These are phyloP conservation scores for Lodderomyces beijingensis DNA, from an alignment of 1,139 yeast species.

Conservation along the genomic window DNA sequence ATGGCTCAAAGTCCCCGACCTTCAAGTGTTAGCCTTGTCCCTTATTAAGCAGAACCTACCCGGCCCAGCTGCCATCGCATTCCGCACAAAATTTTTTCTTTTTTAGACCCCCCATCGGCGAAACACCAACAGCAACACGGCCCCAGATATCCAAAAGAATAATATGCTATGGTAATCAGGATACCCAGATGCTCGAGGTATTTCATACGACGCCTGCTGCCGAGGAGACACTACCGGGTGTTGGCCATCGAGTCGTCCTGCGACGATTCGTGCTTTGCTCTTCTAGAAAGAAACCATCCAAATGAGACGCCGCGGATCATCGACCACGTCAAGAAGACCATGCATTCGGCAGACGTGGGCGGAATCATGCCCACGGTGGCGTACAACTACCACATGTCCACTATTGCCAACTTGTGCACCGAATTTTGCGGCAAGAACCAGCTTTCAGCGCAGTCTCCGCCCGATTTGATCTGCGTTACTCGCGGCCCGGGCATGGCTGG, in stretches of 20 bases:
- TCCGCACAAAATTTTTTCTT: too few species aligned
- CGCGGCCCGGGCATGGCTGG: slow-evolving; percentile 98
- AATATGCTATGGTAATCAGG: slow-evolving; percentile 2
- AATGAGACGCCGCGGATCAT: slow-evolving; percentile 45
- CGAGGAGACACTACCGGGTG: slow-evolving; percentile 46
- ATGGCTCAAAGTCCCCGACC: too few species aligned
- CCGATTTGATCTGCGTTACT: slow-evolving; percentile 84
- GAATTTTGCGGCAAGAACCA: slow-evolving; percentile 25
- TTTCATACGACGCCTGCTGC: neutral
- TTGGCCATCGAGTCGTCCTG: slow-evolving; percentile 91
- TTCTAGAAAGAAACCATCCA: slow-evolving; percentile 48
- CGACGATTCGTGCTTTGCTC: slow-evolving; percentile 89
- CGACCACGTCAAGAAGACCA: slow-evolving; percentile 60
- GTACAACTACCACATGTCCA: slow-evolving; percentile 66
- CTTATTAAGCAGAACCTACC: too few species aligned
- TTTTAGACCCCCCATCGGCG: too few species aligned
- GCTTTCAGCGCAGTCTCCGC: slow-evolving; percentile 30
- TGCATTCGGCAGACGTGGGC: slow-evolving; percentile 64
- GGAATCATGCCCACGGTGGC: slow-evolving; percentile 92
- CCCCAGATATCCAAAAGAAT: too few species aligned
- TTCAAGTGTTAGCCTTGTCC: too few species aligned
- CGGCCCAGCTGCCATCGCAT: too few species aligned
- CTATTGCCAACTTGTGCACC: slow-evolving; percentile 31
- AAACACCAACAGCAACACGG: too few species aligned
- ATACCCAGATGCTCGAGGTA: neutral